Evolutionary conservation across 2,329 filamentous ascomycete genomes (phyloP).

Genomic region (Teratosphaeria gauchensis): DNA sequence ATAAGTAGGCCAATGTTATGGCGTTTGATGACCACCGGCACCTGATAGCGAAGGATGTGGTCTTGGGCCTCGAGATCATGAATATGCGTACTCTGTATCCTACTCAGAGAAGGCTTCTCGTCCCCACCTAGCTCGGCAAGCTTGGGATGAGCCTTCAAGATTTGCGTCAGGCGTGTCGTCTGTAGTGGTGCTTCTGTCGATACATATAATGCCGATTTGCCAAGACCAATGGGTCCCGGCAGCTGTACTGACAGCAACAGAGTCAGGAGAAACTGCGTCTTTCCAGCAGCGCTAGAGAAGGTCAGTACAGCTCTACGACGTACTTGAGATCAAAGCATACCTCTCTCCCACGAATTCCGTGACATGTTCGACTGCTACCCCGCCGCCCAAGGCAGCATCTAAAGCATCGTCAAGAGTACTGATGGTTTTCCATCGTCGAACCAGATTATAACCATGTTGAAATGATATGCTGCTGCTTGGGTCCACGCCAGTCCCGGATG

Average conservation of each 20-base stretch:
- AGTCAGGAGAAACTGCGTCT: constrained; percentile 85
- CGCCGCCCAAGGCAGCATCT: constrained; percentile 64
- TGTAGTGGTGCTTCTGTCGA: constrained; percentile 83
- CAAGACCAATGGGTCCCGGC: constrained; percentile 53
- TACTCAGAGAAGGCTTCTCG: constrained; percentile 56
- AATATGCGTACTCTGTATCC: constrained; percentile 70
- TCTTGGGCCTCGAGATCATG: constrained; percentile 91
- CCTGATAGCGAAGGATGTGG: constrained; percentile 85
- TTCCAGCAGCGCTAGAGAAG: constrained; percentile 63
- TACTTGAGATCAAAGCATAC: constrained; percentile 28
- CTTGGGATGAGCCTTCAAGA: constrained; percentile 58
- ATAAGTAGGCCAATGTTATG: constrained; percentile 73
- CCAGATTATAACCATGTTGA: constrained; percentile 29
- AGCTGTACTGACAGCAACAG: constrained; percentile 80
- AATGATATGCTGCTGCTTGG: not conserved
- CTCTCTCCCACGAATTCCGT: constrained; percentile 90
- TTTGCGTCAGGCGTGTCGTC: constrained; percentile 70
- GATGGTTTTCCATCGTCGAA: constrained; percentile 49
- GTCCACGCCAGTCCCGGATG: not conserved
- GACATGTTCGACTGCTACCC: constrained; percentile 69
- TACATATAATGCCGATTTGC: constrained; percentile 75
- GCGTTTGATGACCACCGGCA: constrained; percentile 71
- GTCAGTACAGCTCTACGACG: constrained; percentile 4
- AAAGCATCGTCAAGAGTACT: constrained; percentile 70
- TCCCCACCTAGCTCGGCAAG: constrained; percentile 39